These are phyloP conservation scores for Aegilops umbellulata DNA, from an alignment of 176 grass and related monocot genomes.

Conservation along the genomic window DNA sequence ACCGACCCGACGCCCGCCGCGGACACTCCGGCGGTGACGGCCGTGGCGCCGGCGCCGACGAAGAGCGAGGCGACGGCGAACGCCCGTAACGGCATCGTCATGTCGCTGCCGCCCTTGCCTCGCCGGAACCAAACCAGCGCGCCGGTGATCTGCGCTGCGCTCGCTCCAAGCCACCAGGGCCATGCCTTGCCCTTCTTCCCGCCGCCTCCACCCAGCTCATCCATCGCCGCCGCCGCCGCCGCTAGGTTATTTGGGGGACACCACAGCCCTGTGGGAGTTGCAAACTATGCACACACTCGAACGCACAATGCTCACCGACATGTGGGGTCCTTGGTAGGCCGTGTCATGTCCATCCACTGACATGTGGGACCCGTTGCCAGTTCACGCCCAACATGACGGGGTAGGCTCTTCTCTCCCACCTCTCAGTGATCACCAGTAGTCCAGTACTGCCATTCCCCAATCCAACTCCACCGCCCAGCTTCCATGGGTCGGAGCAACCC, in stretches of 20 bases:
- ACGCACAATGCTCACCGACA: constrained; percentile 17
- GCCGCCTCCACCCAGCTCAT: constrained; percentile 11
- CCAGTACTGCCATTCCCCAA: background rate
- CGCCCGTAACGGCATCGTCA: constrained; percentile 78
- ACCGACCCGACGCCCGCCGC: constrained; percentile 63
- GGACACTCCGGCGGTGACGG: constrained; percentile 32
- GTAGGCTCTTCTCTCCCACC: background rate
- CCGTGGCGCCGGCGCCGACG: constrained; percentile 53
- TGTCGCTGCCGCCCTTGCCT: constrained; percentile 41
- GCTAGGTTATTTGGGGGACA: constrained; percentile 16
- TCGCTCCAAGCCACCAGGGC: constrained; percentile 66
- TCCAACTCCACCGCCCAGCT: background rate
- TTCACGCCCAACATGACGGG: background rate
- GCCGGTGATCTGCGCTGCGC: constrained; percentile 36
- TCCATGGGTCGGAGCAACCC: constrained; percentile 13
- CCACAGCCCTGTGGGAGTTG: background rate
- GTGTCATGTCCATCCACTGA: background rate
- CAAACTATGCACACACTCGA: background rate
- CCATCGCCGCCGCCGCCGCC: constrained; percentile 26
- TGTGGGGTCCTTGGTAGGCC: background rate
- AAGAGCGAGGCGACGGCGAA: constrained; percentile 68
- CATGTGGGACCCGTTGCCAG: background rate
- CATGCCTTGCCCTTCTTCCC: constrained; percentile 18
- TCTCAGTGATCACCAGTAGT: background rate
- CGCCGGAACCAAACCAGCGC: constrained; percentile 59